Conservation (phyloP, 2,329 filamentous ascomycete genomes). For the Scedosporium apiospermum region DNA sequence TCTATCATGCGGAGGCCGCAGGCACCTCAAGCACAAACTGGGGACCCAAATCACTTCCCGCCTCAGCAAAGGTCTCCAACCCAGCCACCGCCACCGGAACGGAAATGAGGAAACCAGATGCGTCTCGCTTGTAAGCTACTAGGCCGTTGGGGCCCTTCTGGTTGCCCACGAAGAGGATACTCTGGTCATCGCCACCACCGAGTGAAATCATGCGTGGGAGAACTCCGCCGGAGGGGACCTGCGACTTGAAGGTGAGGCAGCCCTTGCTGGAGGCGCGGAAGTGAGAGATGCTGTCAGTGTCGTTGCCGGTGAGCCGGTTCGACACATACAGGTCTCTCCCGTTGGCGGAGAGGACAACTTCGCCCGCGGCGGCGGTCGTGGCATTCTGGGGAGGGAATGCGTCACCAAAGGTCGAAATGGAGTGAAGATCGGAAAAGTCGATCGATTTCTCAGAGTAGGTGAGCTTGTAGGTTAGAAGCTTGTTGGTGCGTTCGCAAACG, state of each 20-base stretch:
- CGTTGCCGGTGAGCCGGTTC: constrained; percentile 37
- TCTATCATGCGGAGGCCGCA: neutral
- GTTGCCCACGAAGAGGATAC: constrained; percentile 36
- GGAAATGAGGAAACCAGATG: constrained; percentile 18
- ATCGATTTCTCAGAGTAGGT: constrained; percentile 25
- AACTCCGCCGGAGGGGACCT: constrained; percentile 23
- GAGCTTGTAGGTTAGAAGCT: constrained; percentile 16
- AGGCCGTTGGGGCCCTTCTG: constrained; percentile 30
- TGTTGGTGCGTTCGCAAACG: constrained; percentile 11
- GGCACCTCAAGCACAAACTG: constrained; percentile 2
- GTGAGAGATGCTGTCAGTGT: constrained; percentile 36
- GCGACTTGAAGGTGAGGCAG: constrained; percentile 23
- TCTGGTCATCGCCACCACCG: constrained; percentile 21
- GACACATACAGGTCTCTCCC: constrained; percentile 38
- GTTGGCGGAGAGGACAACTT: constrained; percentile 31
- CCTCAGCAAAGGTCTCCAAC: neutral
- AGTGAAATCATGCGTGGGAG: constrained; percentile 35
- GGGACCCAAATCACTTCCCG: neutral
- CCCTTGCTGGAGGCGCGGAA: constrained; percentile 25
- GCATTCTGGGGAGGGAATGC: constrained; percentile 23
- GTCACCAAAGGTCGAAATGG: constrained; percentile 30
- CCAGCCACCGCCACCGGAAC: neutral
- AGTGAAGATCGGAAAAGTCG: constrained; percentile 23
- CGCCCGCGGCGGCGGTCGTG: constrained; percentile 29
- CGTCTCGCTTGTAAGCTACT: constrained; percentile 25